Evolutionary conservation across 2,329 filamentous ascomycete genomes (phyloP).

Genomic region (Fusarium tricinctum): DNA sequence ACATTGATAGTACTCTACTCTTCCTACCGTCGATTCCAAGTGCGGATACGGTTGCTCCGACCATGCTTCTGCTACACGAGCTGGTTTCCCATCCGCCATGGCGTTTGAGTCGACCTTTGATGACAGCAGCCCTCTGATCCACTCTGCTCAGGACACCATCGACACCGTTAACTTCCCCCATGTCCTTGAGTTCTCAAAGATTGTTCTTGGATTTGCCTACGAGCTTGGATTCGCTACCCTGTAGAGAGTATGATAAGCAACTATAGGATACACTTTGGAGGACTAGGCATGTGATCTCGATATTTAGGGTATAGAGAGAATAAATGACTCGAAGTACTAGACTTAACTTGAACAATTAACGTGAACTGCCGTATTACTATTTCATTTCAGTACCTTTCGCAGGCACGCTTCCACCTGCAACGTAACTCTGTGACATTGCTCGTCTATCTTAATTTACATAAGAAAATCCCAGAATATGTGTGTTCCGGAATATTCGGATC

Average conservation of each 20-base stretch:
- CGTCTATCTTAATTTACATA: no score
- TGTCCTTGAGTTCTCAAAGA: constrained; percentile 73
- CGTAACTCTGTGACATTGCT: no score
- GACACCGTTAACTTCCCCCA: constrained; percentile 76
- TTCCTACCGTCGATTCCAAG: constrained; percentile 62
- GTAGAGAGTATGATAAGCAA: neutral
- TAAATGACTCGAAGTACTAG: no score
- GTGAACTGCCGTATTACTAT: no score
- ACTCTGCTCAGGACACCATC: constrained; percentile 79
- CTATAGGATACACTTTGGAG: neutral
- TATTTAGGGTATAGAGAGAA: no score
- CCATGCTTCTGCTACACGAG: constrained; percentile 72
- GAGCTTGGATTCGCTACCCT: constrained; percentile 66
- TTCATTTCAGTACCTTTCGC: no score
- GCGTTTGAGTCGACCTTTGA: constrained; percentile 74
- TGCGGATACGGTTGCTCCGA: constrained; percentile 74
- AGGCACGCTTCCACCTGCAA: no score
- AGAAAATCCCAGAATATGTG: no score
- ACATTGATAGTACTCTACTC: constrained; percentile 50
- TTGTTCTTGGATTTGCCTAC: constrained; percentile 63
- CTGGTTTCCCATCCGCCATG: constrained; percentile 75
- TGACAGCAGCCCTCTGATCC: constrained; percentile 77
- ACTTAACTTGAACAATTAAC: no score
- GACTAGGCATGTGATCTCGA: no score
- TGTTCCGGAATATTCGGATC: no score